Percentiles rank a stretch among this genome's conserved stretches.
Evolutionary conservation across 805 yeast species (phyloP).

Genomic region (Ogataea pignaliae): DNA sequence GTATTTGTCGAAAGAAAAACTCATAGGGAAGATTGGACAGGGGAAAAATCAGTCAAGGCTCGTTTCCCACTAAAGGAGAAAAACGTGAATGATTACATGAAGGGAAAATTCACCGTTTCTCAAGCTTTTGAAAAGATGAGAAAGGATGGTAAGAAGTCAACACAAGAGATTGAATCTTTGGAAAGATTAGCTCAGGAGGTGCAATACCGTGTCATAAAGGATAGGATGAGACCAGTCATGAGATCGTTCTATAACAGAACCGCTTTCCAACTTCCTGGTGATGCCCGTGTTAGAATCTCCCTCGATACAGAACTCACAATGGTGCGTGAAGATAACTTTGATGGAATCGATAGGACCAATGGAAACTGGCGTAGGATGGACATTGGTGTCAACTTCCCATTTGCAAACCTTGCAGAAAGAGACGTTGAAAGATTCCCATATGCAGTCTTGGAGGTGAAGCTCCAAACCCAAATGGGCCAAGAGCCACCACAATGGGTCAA

Average conservation of each 20-base stretch:
- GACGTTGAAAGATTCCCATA: slow-evolving; percentile 95
- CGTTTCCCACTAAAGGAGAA: slow-evolving; percentile 91
- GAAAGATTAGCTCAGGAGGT: slow-evolving; percentile 92
- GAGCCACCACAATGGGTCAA: slow-evolving; percentile 99
- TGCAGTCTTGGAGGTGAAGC: slow-evolving; percentile 94
- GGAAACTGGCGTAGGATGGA: slow-evolving; percentile 98
- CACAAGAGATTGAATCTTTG: slow-evolving; percentile 83
- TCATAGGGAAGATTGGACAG: slow-evolving; percentile 99
- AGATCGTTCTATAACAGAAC: slow-evolving; percentile 97
- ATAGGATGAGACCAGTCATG: slow-evolving; percentile 86
- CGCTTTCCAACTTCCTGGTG: slow-evolving; percentile 98
- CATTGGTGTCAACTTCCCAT: slow-evolving; percentile 97
- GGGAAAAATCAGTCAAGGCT: slow-evolving; percentile 98
- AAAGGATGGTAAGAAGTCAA: slow-evolving; percentile 84
- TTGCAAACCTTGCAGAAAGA: slow-evolving; percentile 72
- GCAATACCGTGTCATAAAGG: slow-evolving; percentile 83
- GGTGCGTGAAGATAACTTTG: slow-evolving; percentile 97
- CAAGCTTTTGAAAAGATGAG: slow-evolving; percentile 91
- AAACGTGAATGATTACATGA: slow-evolving; percentile 77
- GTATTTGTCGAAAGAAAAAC: slow-evolving; percentile 97
- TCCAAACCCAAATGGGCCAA: slow-evolving; percentile 97
- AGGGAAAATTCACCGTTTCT: slow-evolving; percentile 79
- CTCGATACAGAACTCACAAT: slow-evolving; percentile 94
- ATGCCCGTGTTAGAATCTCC: slow-evolving; percentile 97
- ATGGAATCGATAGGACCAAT: slow-evolving; percentile 83